These are phyloP conservation scores for Westerdykella aurantiaca DNA, from an alignment of 2,329 filamentous ascomycete species.

Conservation along the genomic window DNA sequence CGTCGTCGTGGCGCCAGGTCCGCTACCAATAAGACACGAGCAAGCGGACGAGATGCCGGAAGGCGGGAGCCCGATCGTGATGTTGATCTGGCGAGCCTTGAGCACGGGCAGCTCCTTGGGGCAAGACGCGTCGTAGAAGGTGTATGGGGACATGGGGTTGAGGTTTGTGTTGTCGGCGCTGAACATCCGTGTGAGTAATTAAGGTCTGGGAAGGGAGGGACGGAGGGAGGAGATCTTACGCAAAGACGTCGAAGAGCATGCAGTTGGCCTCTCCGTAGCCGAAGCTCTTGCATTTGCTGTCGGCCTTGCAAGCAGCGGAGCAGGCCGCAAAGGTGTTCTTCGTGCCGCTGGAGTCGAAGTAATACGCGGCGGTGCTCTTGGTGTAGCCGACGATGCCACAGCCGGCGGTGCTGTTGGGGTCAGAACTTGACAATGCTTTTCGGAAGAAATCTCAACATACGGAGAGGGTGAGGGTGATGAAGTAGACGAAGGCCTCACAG, in stretches of 20 bases:
- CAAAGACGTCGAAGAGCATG: slow-evolving; percentile 27
- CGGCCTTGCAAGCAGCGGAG: slow-evolving; percentile 27
- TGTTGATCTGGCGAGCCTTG: slow-evolving; percentile 24
- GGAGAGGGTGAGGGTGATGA: slow-evolving; percentile 3
- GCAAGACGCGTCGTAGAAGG: slow-evolving; percentile 27
- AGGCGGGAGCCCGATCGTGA: slow-evolving; percentile 19
- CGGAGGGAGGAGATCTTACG: slow-evolving; percentile 18
- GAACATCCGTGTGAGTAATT: neutral
- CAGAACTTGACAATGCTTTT: neutral
- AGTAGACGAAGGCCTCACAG: slow-evolving; percentile 1
- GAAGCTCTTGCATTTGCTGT: slow-evolving; percentile 27
- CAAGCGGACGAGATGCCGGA: slow-evolving; percentile 22
- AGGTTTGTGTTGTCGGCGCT: slow-evolving; percentile 28
- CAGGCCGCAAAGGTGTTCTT: slow-evolving; percentile 29
- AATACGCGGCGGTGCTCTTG: slow-evolving; percentile 26
- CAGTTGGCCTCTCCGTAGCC: slow-evolving; percentile 32
- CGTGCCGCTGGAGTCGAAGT: slow-evolving; percentile 30
- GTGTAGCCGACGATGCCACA: slow-evolving; percentile 31
- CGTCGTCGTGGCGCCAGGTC: slow-evolving; percentile 20
- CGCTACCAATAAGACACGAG: slow-evolving; percentile 26
- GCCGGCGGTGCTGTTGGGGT: slow-evolving; percentile 12
- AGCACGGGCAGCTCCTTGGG: slow-evolving; percentile 24
- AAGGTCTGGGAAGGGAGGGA: neutral
- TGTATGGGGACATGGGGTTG: slow-evolving; percentile 32
- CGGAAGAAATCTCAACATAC: slow-evolving; percentile 11